Base-by-base conservation (phyloP, 2,329 filamentous ascomycete genomes). In the Microsporum ferrugineum region DNA sequence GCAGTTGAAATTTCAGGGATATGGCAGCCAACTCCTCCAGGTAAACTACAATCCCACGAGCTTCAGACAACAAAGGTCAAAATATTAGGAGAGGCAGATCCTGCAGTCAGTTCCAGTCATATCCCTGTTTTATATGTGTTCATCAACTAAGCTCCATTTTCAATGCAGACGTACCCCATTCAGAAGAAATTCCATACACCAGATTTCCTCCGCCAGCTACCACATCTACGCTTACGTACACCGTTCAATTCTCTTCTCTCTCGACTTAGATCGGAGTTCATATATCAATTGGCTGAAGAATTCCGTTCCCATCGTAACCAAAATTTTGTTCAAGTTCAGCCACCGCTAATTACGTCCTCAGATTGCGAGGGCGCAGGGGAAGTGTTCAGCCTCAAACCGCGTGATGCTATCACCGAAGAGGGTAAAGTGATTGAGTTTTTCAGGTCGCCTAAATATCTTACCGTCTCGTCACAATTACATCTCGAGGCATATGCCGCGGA, bases 321-420 rank as follows among this genome's bases (percentile, higher is more conserved):
- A 62, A 88, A 69, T 2, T 77, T 76, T 63, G 66, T 71, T 6
- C 76, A 97, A 75, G 89, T 89, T 5, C 92, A 97, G 67, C 89
- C 94, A 2, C 94, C 94, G 3, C 86, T 97, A 68, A 89, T 99
- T 69, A 97, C 94, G 1, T 96, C 92, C 0, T 96, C 92, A 0
- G 94, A 99, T 69, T 99, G 94, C 70, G 94, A 99, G 77, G 94
- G 94, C 2, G 94, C 91, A 1, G 94, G 94, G 0, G 91, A 97
- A 71, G 92, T 95, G 17, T 99, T 99, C 69, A 84, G 84, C 7
- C 78, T 97, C 41, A 71, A 78, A 23, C 78, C 83, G 27, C 71
- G 74, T 36, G 69, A 74, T 61, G 66, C 72, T 5, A 63, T 69
- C 38, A 59, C 62, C 55, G 43, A 63, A 67, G 61, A 70, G 67